A percentile compares a stretch with the other conserved stretches of the same genome.
These are phyloP conservation scores for Xerocomellus amylosporus DNA, from an alignment of 768 basidiomycete genomes.

Conservation along the genomic window DNA sequence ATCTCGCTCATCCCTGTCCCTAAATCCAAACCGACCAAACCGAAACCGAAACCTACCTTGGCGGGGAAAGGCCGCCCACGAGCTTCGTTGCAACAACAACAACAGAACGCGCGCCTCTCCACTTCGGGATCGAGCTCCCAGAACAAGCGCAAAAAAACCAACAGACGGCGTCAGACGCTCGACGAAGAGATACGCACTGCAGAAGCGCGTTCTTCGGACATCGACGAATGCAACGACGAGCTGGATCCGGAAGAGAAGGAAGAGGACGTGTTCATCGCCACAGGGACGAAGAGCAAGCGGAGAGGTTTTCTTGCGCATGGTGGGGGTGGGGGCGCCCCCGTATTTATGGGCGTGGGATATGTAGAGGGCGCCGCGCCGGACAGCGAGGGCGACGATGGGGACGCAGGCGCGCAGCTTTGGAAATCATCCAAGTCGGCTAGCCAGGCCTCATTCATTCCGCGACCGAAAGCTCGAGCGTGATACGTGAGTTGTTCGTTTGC, in stretches of 20 bases:
- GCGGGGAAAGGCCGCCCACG: conserved; percentile 20
- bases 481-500: not conserved
- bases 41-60: conserved; percentile 15
- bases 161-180: conserved; percentile 50
- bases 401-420: not conserved
- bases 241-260: conserved; percentile 34
- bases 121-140: conserved; percentile 14
- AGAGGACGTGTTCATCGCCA: conserved; percentile 50
- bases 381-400: conserved; percentile 16
- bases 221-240: conserved; percentile 38
- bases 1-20: conserved; percentile 26
- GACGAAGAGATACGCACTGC: conserved; percentile 64
- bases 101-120: not conserved
- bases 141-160: conserved; percentile 18
- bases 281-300: conserved; percentile 52
- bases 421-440: conserved; percentile 7
- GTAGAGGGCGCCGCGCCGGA: conserved; percentile 49
- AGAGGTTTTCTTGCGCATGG: conserved; percentile 71
- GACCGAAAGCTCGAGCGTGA: conserved; percentile 21
- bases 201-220: conserved; percentile 31
- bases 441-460: conserved; percentile 26
- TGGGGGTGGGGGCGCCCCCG: conserved; percentile 67
- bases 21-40: conserved; percentile 9
- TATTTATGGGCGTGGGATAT: conserved; percentile 70
- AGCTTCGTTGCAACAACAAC: not conserved